phyloP scores from a whole-genome alignment of 331 rosid genomes.

The Malus hybrid region DNA sequence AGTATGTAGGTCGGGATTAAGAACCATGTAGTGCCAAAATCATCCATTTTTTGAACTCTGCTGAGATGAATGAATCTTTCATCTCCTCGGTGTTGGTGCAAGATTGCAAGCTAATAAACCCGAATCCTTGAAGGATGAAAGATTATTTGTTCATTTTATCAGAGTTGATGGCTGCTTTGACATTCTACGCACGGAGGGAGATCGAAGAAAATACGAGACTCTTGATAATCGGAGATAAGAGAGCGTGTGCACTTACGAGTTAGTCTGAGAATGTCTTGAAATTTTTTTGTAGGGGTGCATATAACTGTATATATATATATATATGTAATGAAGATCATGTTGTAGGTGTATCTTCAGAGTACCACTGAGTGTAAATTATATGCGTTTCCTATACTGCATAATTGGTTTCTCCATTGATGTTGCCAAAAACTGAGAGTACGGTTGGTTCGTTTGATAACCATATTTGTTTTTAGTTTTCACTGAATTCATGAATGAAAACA shows the following conservation, averaged over 20 bases:
- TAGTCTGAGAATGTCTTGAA: neutral
- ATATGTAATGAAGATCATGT: neutral
- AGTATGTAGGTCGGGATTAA: neutral
- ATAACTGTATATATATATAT: too few relatives aligned
- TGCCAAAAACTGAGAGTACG: neutral
- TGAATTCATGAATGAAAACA: too few relatives aligned
- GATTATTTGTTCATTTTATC: neutral
- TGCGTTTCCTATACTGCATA: neutral
- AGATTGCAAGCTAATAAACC: neutral
- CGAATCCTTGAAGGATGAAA: neutral
- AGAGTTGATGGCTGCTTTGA: slow-evolving; percentile 8
- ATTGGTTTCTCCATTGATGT: neutral
- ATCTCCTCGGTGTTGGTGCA: neutral
- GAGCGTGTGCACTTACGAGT: neutral
- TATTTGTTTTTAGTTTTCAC: neutral
- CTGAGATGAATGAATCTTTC: neutral
- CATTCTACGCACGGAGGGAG: neutral
- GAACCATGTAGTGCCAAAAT: neutral
- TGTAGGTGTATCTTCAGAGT: neutral
- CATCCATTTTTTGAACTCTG: neutral
- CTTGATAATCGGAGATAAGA: neutral
- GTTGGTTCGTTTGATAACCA: neutral
- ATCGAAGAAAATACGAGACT: neutral
- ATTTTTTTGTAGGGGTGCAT: neutral
- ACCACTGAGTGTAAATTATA: neutral